phyloP scores from a whole-genome alignment of 106 monocot genomes.

The Platanthera guangdongensis region DNA sequence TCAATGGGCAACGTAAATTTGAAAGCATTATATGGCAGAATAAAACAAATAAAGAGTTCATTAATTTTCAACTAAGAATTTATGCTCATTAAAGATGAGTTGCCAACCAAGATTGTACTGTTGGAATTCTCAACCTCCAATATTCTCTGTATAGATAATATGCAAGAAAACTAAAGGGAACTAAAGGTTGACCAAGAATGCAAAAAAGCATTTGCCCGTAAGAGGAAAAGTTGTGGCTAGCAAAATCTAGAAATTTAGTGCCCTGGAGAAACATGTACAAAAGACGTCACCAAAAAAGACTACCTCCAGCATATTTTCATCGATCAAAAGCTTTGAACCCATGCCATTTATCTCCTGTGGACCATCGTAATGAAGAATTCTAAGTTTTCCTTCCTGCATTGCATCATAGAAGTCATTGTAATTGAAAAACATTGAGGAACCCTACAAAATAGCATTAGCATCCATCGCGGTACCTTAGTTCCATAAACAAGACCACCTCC shows the following conservation, averaged over 20 bases:
- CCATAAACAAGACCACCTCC: conserved; percentile 95
- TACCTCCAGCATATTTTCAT: conserved; percentile 55
- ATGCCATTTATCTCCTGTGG: conserved; percentile 17
- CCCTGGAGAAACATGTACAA: not conserved
- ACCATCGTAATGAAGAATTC: conserved; percentile 71
- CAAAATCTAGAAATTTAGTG: not conserved
- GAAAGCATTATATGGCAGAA: not conserved
- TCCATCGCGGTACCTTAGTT: conserved; percentile 58
- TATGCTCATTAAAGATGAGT: not conserved
- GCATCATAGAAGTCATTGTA: not conserved
- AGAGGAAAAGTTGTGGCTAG: not conserved
- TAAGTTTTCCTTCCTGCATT: conserved; percentile 86
- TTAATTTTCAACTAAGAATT: not conserved
- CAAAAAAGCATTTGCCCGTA: not conserved
- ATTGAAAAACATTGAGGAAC: not conserved
- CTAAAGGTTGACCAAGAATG: not conserved
- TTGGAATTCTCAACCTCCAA: not conserved
- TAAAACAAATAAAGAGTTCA: not conserved
- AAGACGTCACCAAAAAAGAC: conserved; percentile 7
- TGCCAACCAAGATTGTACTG: not conserved
- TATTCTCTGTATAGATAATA: not conserved
- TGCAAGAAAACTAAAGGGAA: not conserved
- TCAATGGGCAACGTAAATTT: not conserved
- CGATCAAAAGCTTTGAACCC: conserved; percentile 27
- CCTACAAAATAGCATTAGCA: not conserved